Evolutionary conservation across 2,329 filamentous ascomycete species (phyloP), one percentile per base, ranked within the genome.

Genomic region (Beauveria asiatica): DNA sequence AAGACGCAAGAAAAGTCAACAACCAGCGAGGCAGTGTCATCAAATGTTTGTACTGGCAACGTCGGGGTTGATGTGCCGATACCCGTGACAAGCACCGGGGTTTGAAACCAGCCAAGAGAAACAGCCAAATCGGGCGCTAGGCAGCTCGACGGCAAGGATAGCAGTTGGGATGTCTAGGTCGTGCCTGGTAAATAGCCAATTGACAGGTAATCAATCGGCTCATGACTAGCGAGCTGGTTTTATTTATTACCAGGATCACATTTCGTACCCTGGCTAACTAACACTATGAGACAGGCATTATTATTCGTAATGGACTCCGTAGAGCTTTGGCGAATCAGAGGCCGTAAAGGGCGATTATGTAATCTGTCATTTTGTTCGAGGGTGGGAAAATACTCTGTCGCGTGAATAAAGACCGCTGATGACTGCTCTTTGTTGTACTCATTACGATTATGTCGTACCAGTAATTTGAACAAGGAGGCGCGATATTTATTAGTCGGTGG

Each of bases 291-390:
- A 57, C 21, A 51, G 46, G 46, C 25, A 44, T 25, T 13, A 16
- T 37, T 13, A 37, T 37, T 37, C 33, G 13, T 16, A 16, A 39
- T n/a, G n/a, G n/a, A n/a, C n/a, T n/a, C n/a, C n/a, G n/a, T n/a
- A n/a, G 6, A 13, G 30, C n/a, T 7, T 16, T 23, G 30, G 21
- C 44, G 30, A 57, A 57, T 51, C 37, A 50, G 46, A 41, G 46
- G 4, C 48, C 48, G 25, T 19, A 16, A 45, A 52, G 25, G 37
- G n/a, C 45, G 13, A 8, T 3, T 5, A n/a, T 51, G 48, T 37
- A 59, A 59, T 52, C 45, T 59, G 48, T 25, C 51, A 52, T 59
- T 59, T 59, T 48, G 48, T 27, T 59, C 25, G 25, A 58, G 46
- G 19, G 33, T 21, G 30, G 30, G 19, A 52, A n/a, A n/a, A n/a